Conservation (phyloP, 305 asterid species). For the Fraxinus nigra region DNA sequence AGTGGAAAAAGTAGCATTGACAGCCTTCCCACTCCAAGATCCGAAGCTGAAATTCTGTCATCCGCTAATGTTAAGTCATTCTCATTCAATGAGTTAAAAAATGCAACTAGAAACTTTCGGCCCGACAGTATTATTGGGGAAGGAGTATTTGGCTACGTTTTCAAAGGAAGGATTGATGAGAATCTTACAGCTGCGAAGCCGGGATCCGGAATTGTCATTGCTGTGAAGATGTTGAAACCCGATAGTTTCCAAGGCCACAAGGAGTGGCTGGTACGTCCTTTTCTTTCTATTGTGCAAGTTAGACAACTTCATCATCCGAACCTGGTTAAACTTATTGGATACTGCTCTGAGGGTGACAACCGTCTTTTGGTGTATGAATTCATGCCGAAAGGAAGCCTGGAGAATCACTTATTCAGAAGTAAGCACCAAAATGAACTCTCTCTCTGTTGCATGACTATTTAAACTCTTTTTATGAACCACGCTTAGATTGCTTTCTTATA, state of each 20-base stretch:
- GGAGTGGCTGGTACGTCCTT: slow-evolving; percentile 63
- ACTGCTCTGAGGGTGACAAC: slow-evolving; percentile 57
- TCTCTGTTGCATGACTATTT: neutral
- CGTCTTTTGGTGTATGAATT: slow-evolving; percentile 64
- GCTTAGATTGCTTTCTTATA: neutral
- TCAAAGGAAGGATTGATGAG: slow-evolving; percentile 65
- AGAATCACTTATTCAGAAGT: slow-evolving; percentile 71
- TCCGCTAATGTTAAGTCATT: slow-evolving; percentile 45
- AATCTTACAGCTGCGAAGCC: slow-evolving; percentile 52
- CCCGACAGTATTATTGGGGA: slow-evolving; percentile 69
- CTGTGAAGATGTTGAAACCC: slow-evolving; percentile 65
- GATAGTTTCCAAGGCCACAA: slow-evolving; percentile 64
- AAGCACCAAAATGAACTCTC: slow-evolving; percentile 7
- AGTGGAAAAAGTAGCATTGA: slow-evolving; percentile 34
- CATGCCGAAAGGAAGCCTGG: slow-evolving; percentile 76
- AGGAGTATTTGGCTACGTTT: slow-evolving; percentile 62
- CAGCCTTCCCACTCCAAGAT: slow-evolving; percentile 46
- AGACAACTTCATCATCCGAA: slow-evolving; percentile 59
- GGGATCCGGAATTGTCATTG: slow-evolving; percentile 63
- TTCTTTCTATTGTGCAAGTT: neutral
- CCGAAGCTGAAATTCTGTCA: slow-evolving; percentile 37
- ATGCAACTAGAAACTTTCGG: slow-evolving; percentile 63
- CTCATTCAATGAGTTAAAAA: slow-evolving; percentile 50
- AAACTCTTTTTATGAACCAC: neutral
- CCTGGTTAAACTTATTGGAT: slow-evolving; percentile 68